phyloP scores from a whole-genome alignment of 169 alveolate species.

The Eimeria maxima region DNA sequence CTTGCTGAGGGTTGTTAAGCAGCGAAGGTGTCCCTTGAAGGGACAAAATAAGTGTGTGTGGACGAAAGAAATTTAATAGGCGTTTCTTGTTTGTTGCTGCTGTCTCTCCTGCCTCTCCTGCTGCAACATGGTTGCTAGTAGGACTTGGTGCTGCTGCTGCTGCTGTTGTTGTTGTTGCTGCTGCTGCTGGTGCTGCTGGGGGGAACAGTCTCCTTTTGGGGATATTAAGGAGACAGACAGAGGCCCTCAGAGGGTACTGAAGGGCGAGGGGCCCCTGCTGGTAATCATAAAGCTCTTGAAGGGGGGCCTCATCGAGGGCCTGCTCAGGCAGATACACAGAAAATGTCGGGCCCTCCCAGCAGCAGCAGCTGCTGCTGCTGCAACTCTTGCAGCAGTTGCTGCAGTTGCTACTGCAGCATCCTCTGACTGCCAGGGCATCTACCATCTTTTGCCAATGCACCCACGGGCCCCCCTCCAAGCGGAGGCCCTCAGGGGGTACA shows the following conservation, averaged over 20 bases:
- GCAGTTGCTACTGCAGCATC: slow-evolving; percentile 6
- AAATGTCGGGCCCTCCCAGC: slow-evolving; percentile 14
- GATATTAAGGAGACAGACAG: neutral
- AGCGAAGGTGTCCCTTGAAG: neutral
- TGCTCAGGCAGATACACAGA: slow-evolving; percentile 22
- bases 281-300: neutral
- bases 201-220: neutral
- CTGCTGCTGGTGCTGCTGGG: slow-evolving; percentile 26
- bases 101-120: slow-evolving; percentile 20
- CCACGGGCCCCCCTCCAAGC: slow-evolving; percentile 44
- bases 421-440: neutral
- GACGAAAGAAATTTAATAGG: neutral
- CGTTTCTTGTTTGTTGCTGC: slow-evolving; percentile 19
- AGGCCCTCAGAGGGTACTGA: slow-evolving; percentile 18
- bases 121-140: neutral
- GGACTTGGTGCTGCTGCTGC: neutral
- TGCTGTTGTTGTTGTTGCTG: slow-evolving; percentile 31
- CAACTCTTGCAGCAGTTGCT: slow-evolving; percentile 17
- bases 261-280: neutral
- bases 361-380: slow-evolving; percentile 24
- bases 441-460: neutral
- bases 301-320: slow-evolving; percentile 18
- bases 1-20: neutral
- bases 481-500: slow-evolving; percentile 59
- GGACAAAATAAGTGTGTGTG: neutral